A percentile compares a stretch with the other conserved stretches of the same genome.
Conservation (phyloP, 1,139 yeast genomes). For the Kodamaea sp. region DNA sequence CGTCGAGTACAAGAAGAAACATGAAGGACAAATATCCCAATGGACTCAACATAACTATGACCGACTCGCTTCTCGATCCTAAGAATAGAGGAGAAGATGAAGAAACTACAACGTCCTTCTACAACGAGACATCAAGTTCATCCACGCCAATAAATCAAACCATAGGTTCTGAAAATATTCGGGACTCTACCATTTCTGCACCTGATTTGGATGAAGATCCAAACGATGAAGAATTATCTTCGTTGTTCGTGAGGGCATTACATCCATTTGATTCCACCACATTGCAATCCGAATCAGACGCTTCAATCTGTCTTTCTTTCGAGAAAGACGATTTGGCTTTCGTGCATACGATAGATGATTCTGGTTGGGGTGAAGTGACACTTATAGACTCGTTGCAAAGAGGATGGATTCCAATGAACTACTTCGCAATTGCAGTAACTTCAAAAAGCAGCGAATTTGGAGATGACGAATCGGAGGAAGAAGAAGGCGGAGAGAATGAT, state of each 20-base stretch:
- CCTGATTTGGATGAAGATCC: slow-evolving; percentile 20
- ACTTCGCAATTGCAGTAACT: slow-evolving; percentile 66
- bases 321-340: slow-evolving; percentile 79
- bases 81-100: slow-evolving; percentile 11
- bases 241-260: slow-evolving; percentile 60
- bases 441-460: slow-evolving; percentile 24
- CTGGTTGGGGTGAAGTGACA: slow-evolving; percentile 99
- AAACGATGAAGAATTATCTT: slow-evolving; percentile 38
- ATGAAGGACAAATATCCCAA: slow-evolving; percentile 10
- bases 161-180: slow-evolving; percentile 2
- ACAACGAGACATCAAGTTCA: slow-evolving; percentile 2
- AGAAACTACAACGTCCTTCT: background rate
- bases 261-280: slow-evolving; percentile 78
- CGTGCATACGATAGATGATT: slow-evolving; percentile 84
- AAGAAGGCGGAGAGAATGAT: slow-evolving; percentile 16
- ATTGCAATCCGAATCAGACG: slow-evolving; percentile 63
- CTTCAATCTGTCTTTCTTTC: slow-evolving; percentile 82
- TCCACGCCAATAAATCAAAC: background rate
- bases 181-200: slow-evolving; percentile 10
- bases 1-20: slow-evolving; percentile 7
- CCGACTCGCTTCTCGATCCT: slow-evolving; percentile 23
- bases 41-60: slow-evolving; percentile 21
- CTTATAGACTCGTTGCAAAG: slow-evolving; percentile 65
- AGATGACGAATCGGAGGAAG: slow-evolving; percentile 17
- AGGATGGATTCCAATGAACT: slow-evolving; percentile 98